Base-by-base conservation (phyloP, 305 asterid genomes). In the Caryopteris hybrid region DNA sequence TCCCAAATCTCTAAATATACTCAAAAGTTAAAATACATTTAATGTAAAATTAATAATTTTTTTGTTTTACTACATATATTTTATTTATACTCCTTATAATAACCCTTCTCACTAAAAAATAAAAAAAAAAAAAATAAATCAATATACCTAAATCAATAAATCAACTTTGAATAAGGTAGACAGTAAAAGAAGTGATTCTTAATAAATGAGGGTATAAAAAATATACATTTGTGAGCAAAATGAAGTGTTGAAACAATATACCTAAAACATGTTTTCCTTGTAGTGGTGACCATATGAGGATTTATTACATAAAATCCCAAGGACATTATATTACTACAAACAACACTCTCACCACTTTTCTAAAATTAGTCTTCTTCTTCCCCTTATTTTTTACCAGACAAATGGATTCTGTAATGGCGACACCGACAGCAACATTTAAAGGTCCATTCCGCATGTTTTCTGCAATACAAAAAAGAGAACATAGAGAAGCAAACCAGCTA, bases 251-350 rank as follows among this genome's bases (percentile, higher is more conserved):
- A 31, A 21, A 61, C 72, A 69, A 13, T 46, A 64, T 53, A 69
- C 71, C 54, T 18, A 54, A 43, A 69, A 23, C 36, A 70, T 31
- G 66, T 52, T 52, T 70, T 65, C 51, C 47, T 41, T 14, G 2
- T 22, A 17, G 48, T 29, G 21, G 17, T 41, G 10, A 52, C 16
- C 56, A 66, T 51, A 70, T 8, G 66, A 48, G 68, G 70, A 71
- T 68, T 77, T 45, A 73, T 69, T 73, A 70, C 74, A 69, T 70
- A 62, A 64, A 64, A 39, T 58, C 64, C 62, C 51, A 33, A 6
- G 8, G 14, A 18, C 27, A 52, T 22, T 20, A 56, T 27, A 18
- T 59, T 60, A 59, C 64, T 66, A 45, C 71, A 56, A 55, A 58
- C 55, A 33, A 8, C 23, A 46, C 43, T 46, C 46, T 50, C 53